Evolutionary conservation across 2,329 filamentous ascomycete species (phyloP), one percentile per base, ranked within the genome.

Genomic region (Albophoma yamanashiensis): DNA sequence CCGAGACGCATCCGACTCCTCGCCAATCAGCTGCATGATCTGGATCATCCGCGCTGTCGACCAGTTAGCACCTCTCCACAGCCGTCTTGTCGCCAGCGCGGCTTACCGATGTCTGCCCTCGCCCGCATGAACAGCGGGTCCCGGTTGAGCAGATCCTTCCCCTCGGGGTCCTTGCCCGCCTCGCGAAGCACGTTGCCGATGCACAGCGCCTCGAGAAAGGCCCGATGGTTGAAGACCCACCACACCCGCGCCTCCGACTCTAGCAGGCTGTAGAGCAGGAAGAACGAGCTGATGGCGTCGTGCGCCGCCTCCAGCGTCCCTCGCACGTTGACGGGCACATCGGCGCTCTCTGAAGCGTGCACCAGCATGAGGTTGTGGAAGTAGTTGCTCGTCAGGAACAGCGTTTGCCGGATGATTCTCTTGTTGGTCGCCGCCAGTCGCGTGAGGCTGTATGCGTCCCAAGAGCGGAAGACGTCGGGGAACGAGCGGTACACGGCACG

Each of bases 201-300:
- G 73, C 84, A 89, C 68, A 87, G 71, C 39, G 87, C 87, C 75
- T 92, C 89, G 58, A 92, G 79, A 68, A 92, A 92, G 0, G 89
- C 89, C 1, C 89, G 78, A 69, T 92, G 89, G 70, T 91, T 89
- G 65, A 92, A 91, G 0, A 91, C 88, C 89, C 89, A 93, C 89
- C 89, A 92, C 0, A 92, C 89, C 17, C 86, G 81, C 1, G 88
- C 88, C 74, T 93, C 89, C 20, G 78, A 77, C 65, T 87, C 84
- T 63, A 92, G 85, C 15, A 90, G 74, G 43, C 76, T 78, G 73
- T 86, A 89, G 8, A 92, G 79, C 60, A 91, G 79, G 70, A 92
- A 92, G 69, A 92, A 93, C 1, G 88, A 79, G 53, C 80, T 82
- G 55, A 93, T 83, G 5, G 89, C 89, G 68, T 89, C 87, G 66